phyloP scores from a whole-genome alignment of 192 early-diverging fungal species.

The Umbelopsis sp. region DNA sequence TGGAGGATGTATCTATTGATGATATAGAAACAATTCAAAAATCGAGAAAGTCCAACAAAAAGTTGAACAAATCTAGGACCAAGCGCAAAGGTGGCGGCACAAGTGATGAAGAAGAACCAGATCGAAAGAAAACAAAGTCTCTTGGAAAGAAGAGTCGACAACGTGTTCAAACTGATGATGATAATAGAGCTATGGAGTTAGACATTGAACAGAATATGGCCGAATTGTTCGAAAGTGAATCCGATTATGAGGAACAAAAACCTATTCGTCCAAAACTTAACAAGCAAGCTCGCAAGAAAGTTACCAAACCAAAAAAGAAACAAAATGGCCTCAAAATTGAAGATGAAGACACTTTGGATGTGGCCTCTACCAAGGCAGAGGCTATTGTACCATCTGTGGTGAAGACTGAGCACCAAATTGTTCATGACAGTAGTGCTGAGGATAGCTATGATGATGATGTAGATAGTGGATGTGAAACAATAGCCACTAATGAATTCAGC shows the following conservation, averaged over 20 bases:
- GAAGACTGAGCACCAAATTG: slow-evolving; percentile 5
- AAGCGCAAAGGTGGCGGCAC: slow-evolving; percentile 12
- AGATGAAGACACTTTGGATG: slow-evolving; percentile 8
- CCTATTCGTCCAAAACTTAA: background rate
- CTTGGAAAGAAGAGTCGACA: background rate
- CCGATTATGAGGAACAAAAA: slow-evolving; percentile 40
- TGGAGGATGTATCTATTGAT: background rate
- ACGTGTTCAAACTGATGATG: background rate
- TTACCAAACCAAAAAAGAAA: slow-evolving; percentile 1
- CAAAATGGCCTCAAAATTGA: background rate
- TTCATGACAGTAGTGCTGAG: background rate
- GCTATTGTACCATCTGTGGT: background rate
- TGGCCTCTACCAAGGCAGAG: background rate
- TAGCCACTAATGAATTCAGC: slow-evolving; percentile 25
- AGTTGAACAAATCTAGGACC: background rate
- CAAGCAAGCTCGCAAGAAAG: slow-evolving; percentile 2
- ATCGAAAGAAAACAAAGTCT: background rate
- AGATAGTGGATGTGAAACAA: slow-evolving; percentile 21
- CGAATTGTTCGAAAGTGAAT: slow-evolving; percentile 26
- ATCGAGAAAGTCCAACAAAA: background rate
- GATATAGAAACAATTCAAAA: background rate
- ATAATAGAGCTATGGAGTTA: slow-evolving; percentile 1
- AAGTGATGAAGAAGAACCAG: slow-evolving; percentile 3
- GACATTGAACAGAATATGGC: slow-evolving; percentile 16
- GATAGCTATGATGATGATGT: slow-evolving; percentile 8